Conservation (phyloP, 176 grass and related monocot genomes). For the Oryza glaberrima region DNA sequence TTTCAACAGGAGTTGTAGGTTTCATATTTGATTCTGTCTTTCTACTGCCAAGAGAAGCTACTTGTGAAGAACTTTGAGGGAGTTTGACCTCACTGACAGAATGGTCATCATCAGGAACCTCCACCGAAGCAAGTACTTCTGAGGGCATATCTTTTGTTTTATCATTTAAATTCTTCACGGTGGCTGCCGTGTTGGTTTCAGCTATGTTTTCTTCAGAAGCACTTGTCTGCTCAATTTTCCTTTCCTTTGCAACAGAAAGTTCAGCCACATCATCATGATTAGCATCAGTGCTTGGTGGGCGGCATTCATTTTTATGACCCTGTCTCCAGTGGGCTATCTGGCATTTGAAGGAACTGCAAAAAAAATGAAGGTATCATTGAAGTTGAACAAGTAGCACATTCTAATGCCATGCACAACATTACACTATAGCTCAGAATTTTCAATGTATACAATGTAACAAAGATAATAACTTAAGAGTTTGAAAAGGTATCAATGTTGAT, state of each 20-base stretch:
- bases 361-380: constrained; percentile 1
- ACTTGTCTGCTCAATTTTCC: constrained; percentile 37
- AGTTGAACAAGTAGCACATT: constrained; percentile 7
- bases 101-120: constrained; percentile 22
- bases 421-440: background rate
- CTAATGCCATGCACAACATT: background rate
- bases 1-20: constrained; percentile 43
- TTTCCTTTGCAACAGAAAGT: constrained; percentile 47
- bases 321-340: constrained; percentile 97
- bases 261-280: constrained; percentile 38
- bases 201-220: constrained; percentile 44
- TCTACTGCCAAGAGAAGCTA: constrained; percentile 13
- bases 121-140: constrained; percentile 5
- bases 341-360: constrained; percentile 87
- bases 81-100: background rate
- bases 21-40: constrained; percentile 37
- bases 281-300: constrained; percentile 51
- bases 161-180: constrained; percentile 35
- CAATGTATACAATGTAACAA: background rate
- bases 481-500: background rate
- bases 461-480: background rate
- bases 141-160: constrained; percentile 16
- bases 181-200: constrained; percentile 25
- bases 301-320: constrained; percentile 95
- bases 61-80: background rate